Evolutionary conservation across 2,329 filamentous ascomycete species (phyloP).

Genomic region (Lasiodiplodia gonubiensis): DNA sequence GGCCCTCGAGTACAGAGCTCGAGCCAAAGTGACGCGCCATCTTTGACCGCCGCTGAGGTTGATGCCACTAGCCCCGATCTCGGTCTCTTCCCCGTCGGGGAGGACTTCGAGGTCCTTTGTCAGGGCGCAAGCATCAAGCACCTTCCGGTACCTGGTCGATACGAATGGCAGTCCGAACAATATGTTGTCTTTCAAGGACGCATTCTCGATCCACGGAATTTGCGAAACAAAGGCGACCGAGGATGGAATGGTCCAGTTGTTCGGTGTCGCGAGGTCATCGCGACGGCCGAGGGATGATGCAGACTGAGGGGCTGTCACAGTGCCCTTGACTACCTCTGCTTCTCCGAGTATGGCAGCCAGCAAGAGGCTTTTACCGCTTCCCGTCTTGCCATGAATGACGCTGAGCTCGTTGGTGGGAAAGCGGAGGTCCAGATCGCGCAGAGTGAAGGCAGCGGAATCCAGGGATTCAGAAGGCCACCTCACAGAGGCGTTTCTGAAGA

Average conservation of each 20-base stretch:
- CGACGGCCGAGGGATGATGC: no score
- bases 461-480: slow-evolving; percentile 73
- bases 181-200: slow-evolving; percentile 80
- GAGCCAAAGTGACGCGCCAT: slow-evolving; percentile 80
- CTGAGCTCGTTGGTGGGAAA: slow-evolving; percentile 74
- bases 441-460: slow-evolving; percentile 62
- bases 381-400: slow-evolving; percentile 77
- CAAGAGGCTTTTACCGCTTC: slow-evolving; percentile 77
- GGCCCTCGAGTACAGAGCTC: slow-evolving; percentile 79
- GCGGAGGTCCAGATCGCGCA: slow-evolving; percentile 67
- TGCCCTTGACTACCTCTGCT: slow-evolving; percentile 69
- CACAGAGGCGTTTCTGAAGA: slow-evolving; percentile 70
- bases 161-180: slow-evolving; percentile 76
- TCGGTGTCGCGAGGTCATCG: no score
- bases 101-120: slow-evolving; percentile 82
- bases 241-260: slow-evolving; percentile 48
- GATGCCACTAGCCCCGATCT: slow-evolving; percentile 88
- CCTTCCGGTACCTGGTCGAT: slow-evolving; percentile 73
- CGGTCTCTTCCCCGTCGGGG: slow-evolving; percentile 78
- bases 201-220: slow-evolving; percentile 79
- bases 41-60: slow-evolving; percentile 79
- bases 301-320: slow-evolving; percentile 48
- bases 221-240: neutral
- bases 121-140: slow-evolving; percentile 78
- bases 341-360: slow-evolving; percentile 77